Base-by-base conservation (phyloP, 352 stramenopile genomes). In the Phytophthora kernoviae region DNA sequence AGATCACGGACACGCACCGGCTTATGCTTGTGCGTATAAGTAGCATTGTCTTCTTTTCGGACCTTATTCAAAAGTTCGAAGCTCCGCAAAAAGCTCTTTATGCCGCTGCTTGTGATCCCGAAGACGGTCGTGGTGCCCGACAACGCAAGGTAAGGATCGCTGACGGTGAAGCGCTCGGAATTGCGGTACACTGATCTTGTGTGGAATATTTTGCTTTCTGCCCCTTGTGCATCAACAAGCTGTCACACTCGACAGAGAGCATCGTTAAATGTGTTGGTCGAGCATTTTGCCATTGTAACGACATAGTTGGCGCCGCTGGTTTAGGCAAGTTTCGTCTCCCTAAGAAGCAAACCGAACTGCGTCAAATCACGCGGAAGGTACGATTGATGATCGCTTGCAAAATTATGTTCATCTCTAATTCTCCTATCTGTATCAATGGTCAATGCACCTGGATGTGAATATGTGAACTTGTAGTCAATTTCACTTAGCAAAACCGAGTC, bases 361-460 rank as follows among this genome's bases (percentile, higher is more conserved):
- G 74, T 40, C 77, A 75, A 37, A 88, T 90, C 45, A 82, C 77
- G 34, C 71, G 80, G 50, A 81, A 83, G 75, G 80, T 90, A 56
- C 12, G 14, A 24, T 39, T 1, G 18, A n/a, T 43, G 43, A 37
- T 34, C 3, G 24, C 24, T 30, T 30, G 24, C 6, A 30, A 30
- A 30, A 30, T 3, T 6, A 30, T 30, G 24, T 6, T 6, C 3
- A 6, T 30, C 6, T 30, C 24, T 30, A 30, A 30, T 30, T 30
- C 24, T n/a, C 24, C 24, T 30, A 3, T 30, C 24, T 30, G 24
- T 30, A 30, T 30, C 24, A n/a, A n/a, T n/a, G n/a, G n/a, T n/a
- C n/a, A n/a, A n/a, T 30, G 24, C 24, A 30, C 6, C 6, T 30
- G 24, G 24, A 17, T 26, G 33, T 45, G 11, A 24, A 27, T 24